A percentile compares a stretch with the other conserved stretches of the same genome.
Evolutionary conservation across 2,329 filamentous ascomycete genomes (phyloP).

Genomic region (Colletotrichum sp.): DNA sequence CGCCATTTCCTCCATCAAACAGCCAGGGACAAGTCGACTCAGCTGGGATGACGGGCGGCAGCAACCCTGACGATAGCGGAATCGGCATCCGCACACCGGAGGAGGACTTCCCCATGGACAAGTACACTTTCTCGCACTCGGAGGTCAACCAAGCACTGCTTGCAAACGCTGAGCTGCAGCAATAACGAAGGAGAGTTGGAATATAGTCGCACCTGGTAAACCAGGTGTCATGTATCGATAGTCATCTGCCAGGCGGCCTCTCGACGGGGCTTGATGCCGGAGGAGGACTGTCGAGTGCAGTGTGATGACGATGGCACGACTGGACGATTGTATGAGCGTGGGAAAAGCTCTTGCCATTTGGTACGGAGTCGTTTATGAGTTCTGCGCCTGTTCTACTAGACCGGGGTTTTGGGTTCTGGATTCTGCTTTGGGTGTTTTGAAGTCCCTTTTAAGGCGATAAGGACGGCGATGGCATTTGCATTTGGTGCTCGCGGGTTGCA

Average conservation of each 20-base stretch:
- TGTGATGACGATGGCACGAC: constrained; percentile 24
- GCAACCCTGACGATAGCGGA: constrained; percentile 68
- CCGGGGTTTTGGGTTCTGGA: constrained; percentile 6
- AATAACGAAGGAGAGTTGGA: constrained; percentile 7
- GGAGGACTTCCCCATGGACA: constrained; percentile 67
- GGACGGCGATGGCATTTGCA: constrained; percentile 19
- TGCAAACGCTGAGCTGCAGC: constrained; percentile 32
- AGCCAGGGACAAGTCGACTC: constrained; percentile 48
- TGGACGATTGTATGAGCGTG: constrained; percentile 24
- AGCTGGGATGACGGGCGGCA: constrained; percentile 47
- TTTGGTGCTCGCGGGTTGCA: constrained; percentile 15
- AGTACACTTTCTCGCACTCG: constrained; percentile 53
- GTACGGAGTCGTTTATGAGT: neutral
- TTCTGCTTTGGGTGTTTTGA: constrained; percentile 9
- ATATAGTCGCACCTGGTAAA: constrained; percentile 12
- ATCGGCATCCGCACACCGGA: constrained; percentile 75
- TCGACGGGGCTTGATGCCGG: constrained; percentile 6
- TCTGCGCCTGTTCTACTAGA: constrained; percentile 14
- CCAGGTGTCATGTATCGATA: constrained; percentile 17
- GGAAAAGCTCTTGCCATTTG: constrained; percentile 10
- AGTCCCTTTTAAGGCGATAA: constrained; percentile 1
- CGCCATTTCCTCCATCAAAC: constrained; percentile 53
- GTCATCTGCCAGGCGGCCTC: constrained; percentile 8
- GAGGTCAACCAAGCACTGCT: constrained; percentile 39
- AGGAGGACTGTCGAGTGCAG: constrained; percentile 18